Conservation (phyloP, 1,284 basidiomycete species). For the Inonotus obliquus region DNA sequence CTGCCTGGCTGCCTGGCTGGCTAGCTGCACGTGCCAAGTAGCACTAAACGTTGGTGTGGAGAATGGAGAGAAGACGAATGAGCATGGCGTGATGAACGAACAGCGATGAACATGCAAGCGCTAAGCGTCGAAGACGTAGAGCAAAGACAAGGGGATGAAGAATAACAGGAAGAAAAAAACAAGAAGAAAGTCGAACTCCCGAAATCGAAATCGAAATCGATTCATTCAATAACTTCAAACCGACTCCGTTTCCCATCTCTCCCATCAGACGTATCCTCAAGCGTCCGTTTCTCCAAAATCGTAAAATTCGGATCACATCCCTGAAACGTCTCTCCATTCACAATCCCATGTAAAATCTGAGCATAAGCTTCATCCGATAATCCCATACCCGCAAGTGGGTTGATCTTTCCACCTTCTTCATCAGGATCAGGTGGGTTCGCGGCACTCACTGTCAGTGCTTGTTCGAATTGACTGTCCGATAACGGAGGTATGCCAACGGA, state of each 20-base stretch:
- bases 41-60: too few relatives aligned
- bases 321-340: slow-evolving; percentile 51
- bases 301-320: slow-evolving; percentile 28
- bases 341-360: slow-evolving; percentile 59
- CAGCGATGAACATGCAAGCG: too few relatives aligned
- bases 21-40: too few relatives aligned
- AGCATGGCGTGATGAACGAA: too few relatives aligned
- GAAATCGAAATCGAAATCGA: too few relatives aligned
- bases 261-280: slow-evolving; percentile 44
- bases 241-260: slow-evolving; percentile 60
- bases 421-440: slow-evolving; percentile 25
- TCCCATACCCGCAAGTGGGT: slow-evolving; percentile 71
- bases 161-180: background rate
- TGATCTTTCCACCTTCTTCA: slow-evolving; percentile 39
- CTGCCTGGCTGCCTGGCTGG: too few relatives aligned
- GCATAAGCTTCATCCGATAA: slow-evolving; percentile 74
- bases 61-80: too few relatives aligned
- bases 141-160: background rate
- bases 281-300: slow-evolving; percentile 34
- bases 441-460: slow-evolving; percentile 40
- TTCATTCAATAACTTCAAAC: slow-evolving; percentile 65
- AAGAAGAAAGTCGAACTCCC: background rate
- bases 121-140: too few relatives aligned
- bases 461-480: slow-evolving; percentile 56
- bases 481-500: slow-evolving; percentile 70